A percentile compares a stretch with the other conserved stretches of the same genome.
phyloP scores from a whole-genome alignment of 2,329 filamentous ascomycete species.

The Chaetomium globosum region DNA sequence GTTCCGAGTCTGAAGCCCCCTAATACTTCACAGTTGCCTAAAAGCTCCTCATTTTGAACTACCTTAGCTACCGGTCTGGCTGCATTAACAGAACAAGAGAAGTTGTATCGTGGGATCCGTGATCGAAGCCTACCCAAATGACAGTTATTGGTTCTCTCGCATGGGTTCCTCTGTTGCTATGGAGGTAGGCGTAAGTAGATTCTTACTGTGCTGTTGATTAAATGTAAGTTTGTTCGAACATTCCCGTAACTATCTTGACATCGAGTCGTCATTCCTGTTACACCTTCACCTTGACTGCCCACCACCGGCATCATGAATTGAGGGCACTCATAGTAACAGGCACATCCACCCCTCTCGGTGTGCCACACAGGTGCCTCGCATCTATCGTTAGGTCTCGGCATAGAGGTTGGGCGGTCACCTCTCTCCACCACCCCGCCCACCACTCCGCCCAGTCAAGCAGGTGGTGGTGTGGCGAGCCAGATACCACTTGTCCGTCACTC shows the following conservation, averaged over 20 bases:
- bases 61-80: too few relatives aligned
- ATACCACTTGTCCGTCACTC: not conserved
- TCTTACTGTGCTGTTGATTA: not conserved
- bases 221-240: not conserved
- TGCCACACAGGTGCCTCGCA: not conserved
- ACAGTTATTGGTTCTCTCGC: not conserved
- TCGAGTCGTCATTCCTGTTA: not conserved
- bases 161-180: not conserved
- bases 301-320: not conserved
- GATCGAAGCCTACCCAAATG: too few relatives aligned
- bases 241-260: not conserved
- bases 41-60: too few relatives aligned
- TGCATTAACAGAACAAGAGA: too few relatives aligned
- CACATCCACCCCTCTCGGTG: not conserved
- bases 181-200: not conserved
- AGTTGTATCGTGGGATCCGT: too few relatives aligned
- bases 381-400: not conserved
- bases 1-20: too few relatives aligned
- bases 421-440: not conserved
- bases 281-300: not conserved
- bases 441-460: not conserved
- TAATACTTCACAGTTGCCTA: too few relatives aligned
- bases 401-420: not conserved
- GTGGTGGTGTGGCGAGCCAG: not conserved
- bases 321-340: not conserved